Base-by-base conservation (phyloP, 768 basidiomycete genomes). In the Boletus speciosus region DNA sequence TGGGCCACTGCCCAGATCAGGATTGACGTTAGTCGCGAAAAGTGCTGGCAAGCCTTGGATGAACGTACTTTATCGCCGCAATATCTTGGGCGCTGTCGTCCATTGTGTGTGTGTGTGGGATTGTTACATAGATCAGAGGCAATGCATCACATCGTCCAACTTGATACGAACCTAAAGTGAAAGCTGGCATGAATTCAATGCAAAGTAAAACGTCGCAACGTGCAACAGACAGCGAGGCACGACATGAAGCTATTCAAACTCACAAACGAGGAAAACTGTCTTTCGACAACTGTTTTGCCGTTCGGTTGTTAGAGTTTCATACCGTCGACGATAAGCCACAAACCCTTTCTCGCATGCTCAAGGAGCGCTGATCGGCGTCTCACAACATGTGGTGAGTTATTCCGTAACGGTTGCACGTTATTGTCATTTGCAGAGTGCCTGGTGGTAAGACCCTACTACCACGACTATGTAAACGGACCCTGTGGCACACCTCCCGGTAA, bases 371-470 rank as follows among this genome's bases (percentile, higher is more conserved):
- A 67, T 61, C 60, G 51, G 56, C 60, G 48, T 45, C 49, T 61
- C 43, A 35, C 25, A 29, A 3, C 12, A 39, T 44, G 43, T 35
- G 46, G 57, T 47, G 39, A 43, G 19, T 39, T 27, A 2, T 56
- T 35, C 43, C 62, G 65, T 65, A 67, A 64, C 21, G 1, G 19
- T 35, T 31, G 42, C 42, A 52, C 49, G 54, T 38, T 60, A 38
- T 47, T 50, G 56, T 57, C 47, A 53, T 52, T 47, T 43, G 43
- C 34, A 47, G 8, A 51, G 65, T 64, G 39, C 64, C 64, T 60
- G 54, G 36, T 38, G 38, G 51, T 47, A 21, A 47, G 48, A 51
- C 60, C 64, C 51, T 53, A 54, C 16, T 8, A 14, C 9, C n/a
- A 27, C n/a, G 29, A 52, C 36, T 50, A 36, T 53, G 55, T 38